Base-by-base conservation (phyloP, 164 flowering plant species). In the Vitis rupestris region DNA sequence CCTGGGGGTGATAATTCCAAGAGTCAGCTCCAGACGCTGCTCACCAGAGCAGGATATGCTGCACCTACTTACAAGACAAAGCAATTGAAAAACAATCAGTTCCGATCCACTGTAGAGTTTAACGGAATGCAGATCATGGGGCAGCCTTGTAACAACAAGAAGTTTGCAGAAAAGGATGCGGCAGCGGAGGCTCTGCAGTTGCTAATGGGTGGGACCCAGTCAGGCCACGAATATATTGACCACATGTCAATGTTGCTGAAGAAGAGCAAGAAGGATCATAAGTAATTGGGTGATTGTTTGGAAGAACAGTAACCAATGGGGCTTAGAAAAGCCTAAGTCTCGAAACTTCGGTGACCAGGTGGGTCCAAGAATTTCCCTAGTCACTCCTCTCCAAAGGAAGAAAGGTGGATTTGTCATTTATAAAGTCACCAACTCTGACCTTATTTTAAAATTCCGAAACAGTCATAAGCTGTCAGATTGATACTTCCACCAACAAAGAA, bases 1-100 rank as follows among this genome's bases (percentile, higher is more conserved):
- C 87, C 92, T 54, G 98, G 94, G 29, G 96, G 92, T 72, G 97
- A 90, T 69, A 90, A 94, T 78, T 78, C 93, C n/a, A 94, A 94
- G 82, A 83, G 88, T 67, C 92, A 92, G 82, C 84, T 94, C 48
- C 98, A 94, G 71, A 94, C 97, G 50, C 65, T 92, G 74, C 80
- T 94, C 44, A 83, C 88, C 2, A 82, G 95, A 66, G 92, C 93
- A 37, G 97, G 97, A 29, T 82, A 89, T 75, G 77, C 72, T 9
- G 75, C 88, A 16, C 97, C 97, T 3, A 72, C 23, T 11, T 94
- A 94, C 83, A 85, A 66, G 67, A 82, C 92, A 10, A 82, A 75
- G 78, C 97, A 87, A 72, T 65, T 86, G 29, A 76, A 76, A 67
- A 94, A 86, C 80, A 76, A 65, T 72, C 92, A 88, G 68, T 94